phyloP scores from a whole-genome alignment of 306 rosid species.

The Vicia faba region DNA sequence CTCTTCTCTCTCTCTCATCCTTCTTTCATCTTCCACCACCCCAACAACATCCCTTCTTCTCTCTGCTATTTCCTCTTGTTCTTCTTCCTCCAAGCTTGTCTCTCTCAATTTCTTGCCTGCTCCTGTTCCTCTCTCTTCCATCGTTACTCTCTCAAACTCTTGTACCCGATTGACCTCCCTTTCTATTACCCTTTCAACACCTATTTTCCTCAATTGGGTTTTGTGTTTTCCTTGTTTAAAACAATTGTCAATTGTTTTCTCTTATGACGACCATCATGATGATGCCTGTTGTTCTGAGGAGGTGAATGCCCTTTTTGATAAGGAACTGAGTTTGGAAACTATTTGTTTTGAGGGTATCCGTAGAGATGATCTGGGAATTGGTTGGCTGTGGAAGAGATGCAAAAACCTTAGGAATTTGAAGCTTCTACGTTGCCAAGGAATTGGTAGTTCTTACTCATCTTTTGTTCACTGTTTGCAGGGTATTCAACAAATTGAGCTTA shows the following conservation, averaged over 20 bases:
- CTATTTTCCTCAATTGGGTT: conserved; percentile 64
- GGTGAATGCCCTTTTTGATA: conserved; percentile 28
- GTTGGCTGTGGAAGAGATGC: conserved; percentile 79
- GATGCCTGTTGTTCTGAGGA: not conserved
- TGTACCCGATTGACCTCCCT: conserved; percentile 62
- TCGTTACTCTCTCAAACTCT: conserved; percentile 61
- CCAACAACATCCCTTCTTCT: conserved; percentile 36
- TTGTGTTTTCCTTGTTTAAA: conserved; percentile 52
- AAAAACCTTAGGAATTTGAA: conserved; percentile 55
- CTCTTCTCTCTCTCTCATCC: conserved; percentile 53
- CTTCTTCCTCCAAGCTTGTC: conserved; percentile 47
- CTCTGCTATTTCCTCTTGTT: conserved; percentile 44
- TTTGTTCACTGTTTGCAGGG: conserved; percentile 58
- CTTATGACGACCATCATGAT: conserved; percentile 25
- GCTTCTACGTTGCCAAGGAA: conserved; percentile 67
- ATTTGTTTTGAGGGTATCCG: conserved; percentile 64
- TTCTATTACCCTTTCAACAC: conserved; percentile 58
- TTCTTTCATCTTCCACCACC: not conserved
- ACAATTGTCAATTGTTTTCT: conserved; percentile 47
- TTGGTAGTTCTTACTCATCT: conserved; percentile 67
- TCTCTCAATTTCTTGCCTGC: conserved; percentile 51
- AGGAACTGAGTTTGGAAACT: conserved; percentile 54
- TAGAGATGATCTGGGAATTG: conserved; percentile 60
- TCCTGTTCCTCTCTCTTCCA: conserved; percentile 63
- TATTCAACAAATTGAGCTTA: conserved; percentile 64